Percentiles rank a stretch among this genome's conserved stretches.
phyloP scores from a whole-genome alignment of 2,329 filamentous ascomycete species.

The Fusarium devonianum region DNA sequence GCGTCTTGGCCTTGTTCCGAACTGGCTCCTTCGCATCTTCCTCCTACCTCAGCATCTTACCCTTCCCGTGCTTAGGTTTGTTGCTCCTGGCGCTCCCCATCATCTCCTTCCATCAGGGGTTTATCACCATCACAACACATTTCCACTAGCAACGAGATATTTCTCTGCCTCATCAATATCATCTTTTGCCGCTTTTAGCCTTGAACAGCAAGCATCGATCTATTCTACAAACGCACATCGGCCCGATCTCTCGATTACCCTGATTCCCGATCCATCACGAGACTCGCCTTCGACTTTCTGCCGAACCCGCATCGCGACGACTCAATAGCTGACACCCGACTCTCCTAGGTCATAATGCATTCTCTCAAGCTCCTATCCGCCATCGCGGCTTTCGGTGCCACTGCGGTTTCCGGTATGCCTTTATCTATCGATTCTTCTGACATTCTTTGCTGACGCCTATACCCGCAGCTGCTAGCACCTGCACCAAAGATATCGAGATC shows the following conservation, averaged over 20 bases:
- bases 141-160: not conserved
- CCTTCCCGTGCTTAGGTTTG: constrained; percentile 31
- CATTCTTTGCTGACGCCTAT: constrained; percentile 7
- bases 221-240: too few relatives aligned
- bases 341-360: constrained; percentile 54
- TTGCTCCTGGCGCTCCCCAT: constrained; percentile 14
- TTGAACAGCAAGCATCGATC: constrained; percentile 24
- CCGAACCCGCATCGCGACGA: not conserved
- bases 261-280: not conserved
- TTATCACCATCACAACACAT: constrained; percentile 2
- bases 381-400: constrained; percentile 51
- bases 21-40: constrained; percentile 19
- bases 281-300: not conserved
- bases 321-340: constrained; percentile 26
- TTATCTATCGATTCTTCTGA: not conserved
- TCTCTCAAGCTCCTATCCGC: constrained; percentile 55
- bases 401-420: constrained; percentile 54
- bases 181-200: constrained; percentile 12
- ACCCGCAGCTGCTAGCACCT: constrained; percentile 45
- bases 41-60: constrained; percentile 12
- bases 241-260: too few relatives aligned
- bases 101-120: constrained; percentile 7
- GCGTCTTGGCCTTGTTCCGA: constrained; percentile 13
- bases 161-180: constrained; percentile 24
- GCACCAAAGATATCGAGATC: constrained; percentile 66